Conservation (phyloP, 2,329 filamentous ascomycete species). For the Phialophora macrospora region DNA sequence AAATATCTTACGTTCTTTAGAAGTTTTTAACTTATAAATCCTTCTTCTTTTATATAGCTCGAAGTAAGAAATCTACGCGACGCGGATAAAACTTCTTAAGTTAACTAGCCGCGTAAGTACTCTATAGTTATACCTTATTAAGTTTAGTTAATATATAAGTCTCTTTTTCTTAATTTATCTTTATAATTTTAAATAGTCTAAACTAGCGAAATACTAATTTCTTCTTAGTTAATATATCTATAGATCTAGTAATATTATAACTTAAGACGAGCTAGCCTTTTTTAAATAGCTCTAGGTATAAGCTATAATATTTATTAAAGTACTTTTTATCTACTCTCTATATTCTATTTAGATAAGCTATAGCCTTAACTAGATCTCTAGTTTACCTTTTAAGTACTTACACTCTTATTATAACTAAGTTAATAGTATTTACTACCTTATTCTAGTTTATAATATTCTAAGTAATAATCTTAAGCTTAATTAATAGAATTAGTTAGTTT, state of each 20-base stretch:
- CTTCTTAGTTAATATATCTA: constrained; percentile 2
- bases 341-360: background rate
- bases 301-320: constrained; percentile 6
- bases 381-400: background rate
- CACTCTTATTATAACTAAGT: background rate
- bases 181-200: too few species aligned
- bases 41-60: background rate
- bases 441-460: too few species aligned
- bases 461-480: too few species aligned
- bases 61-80: background rate
- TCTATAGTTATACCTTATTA: too few species aligned
- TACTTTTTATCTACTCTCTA: background rate
- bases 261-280: background rate
- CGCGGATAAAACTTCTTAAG: constrained; percentile 3
- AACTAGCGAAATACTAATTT: constrained; percentile 6
- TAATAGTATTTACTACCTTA: too few species aligned
- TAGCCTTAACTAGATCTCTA: background rate
- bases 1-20: background rate
- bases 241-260: background rate
- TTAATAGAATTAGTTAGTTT: too few species aligned
- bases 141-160: too few species aligned
- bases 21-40: background rate
- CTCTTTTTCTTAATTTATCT: too few species aligned
- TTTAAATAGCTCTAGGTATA: background rate
- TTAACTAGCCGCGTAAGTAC: background rate